Conservation (phyloP, 2,329 filamentous ascomycete species). For the Hymenoscyphus fraxineus region DNA sequence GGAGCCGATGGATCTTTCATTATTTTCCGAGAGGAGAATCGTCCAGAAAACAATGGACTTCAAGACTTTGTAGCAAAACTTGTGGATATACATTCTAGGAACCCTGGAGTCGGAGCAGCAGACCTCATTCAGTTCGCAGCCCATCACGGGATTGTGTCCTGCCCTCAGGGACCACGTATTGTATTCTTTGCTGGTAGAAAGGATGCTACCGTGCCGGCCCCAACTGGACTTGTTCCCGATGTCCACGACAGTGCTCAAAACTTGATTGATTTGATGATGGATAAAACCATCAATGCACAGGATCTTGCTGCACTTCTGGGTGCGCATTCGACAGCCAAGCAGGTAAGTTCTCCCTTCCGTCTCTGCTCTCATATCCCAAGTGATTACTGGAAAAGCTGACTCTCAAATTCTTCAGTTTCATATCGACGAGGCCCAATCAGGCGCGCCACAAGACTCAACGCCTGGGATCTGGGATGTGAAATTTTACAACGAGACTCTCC, state of each 20-base stretch:
- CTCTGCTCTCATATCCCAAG: background rate
- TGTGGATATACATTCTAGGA: slow-evolving; percentile 40
- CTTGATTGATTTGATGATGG: slow-evolving; percentile 6
- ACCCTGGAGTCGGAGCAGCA: slow-evolving; percentile 43
- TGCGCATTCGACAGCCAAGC: slow-evolving; percentile 48
- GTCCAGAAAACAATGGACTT: slow-evolving; percentile 46
- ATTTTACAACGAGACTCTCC: slow-evolving; percentile 45
- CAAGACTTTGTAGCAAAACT: slow-evolving; percentile 37
- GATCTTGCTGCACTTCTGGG: slow-evolving; percentile 53
- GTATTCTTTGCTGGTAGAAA: slow-evolving; percentile 47
- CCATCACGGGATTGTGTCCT: slow-evolving; percentile 37
- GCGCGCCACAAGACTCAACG: slow-evolving; percentile 42
- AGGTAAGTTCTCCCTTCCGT: background rate
- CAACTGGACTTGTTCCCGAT: slow-evolving; percentile 44
- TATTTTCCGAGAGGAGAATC: slow-evolving; percentile 38
- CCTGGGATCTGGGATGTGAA: slow-evolving; percentile 47
- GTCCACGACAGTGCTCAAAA: slow-evolving; percentile 30
- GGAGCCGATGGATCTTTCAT: slow-evolving; percentile 47
- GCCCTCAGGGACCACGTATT: slow-evolving; percentile 50
- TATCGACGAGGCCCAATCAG: slow-evolving; percentile 34
- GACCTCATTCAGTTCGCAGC: slow-evolving; percentile 48
- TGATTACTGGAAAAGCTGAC: background rate
- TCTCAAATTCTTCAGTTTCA: slow-evolving; percentile 35
- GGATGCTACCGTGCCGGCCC: slow-evolving; percentile 41
- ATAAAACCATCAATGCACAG: slow-evolving; percentile 27